phyloP scores from a whole-genome alignment of 2,329 filamentous ascomycete genomes.

The Madurella mycetomatis region DNA sequence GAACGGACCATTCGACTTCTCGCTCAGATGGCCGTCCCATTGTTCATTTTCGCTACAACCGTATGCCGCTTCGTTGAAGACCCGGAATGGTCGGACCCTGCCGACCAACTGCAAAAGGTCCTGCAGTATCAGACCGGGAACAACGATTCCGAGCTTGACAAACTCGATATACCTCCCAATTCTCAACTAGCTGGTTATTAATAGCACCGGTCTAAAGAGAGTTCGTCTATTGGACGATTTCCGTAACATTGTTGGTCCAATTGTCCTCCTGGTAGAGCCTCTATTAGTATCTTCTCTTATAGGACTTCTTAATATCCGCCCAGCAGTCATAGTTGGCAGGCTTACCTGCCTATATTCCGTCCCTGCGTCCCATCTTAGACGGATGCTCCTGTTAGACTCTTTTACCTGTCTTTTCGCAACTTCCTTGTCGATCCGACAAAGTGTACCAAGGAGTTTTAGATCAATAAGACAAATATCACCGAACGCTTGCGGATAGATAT shows the following conservation, averaged over 20 bases:
- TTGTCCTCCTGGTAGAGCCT: no score
- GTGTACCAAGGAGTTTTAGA: no score
- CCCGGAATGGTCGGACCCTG: constrained; percentile 28
- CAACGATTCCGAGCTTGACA: constrained; percentile 14
- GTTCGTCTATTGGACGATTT: constrained; percentile 6
- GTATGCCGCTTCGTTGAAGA: constrained; percentile 28
- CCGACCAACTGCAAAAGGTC: constrained; percentile 23
- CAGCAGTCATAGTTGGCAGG: constrained; percentile 8
- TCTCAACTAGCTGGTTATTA: constrained; percentile 14
- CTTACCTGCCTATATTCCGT: no score
- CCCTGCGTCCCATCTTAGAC: no score
- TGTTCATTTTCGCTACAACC: constrained; percentile 32
- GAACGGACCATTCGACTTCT: constrained; percentile 5
- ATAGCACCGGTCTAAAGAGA: constrained; percentile 8
- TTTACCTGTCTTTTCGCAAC: no score
- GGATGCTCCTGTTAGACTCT: no score
- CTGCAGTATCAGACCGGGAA: constrained; percentile 22
- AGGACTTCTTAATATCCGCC: no score
- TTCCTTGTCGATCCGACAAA: no score
- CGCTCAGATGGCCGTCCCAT: constrained; percentile 23
- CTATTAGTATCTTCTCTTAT: no score
- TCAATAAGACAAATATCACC: no score
- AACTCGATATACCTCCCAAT: constrained; percentile 24
- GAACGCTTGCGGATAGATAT: no score
- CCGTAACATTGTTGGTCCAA: neutral